A percentile compares a stretch with the other conserved stretches of the same genome.
Conservation (phyloP, 768 basidiomycete genomes). For the Boletus rubropictus region DNA sequence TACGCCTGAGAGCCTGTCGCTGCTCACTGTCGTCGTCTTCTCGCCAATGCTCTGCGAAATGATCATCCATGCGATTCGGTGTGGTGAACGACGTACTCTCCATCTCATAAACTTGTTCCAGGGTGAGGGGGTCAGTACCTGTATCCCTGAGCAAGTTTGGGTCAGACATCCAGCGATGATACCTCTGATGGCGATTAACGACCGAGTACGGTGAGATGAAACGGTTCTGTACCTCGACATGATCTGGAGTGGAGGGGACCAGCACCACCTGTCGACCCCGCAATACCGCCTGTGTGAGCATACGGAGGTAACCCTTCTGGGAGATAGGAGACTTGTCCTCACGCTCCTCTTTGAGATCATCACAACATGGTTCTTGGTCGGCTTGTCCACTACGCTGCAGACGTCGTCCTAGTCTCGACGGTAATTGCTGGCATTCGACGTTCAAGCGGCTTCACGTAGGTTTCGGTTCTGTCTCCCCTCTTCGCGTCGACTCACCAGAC, state of each 20-base stretch:
- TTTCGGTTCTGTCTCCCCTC: slow-evolving; percentile 21
- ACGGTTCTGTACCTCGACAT: slow-evolving; percentile 31
- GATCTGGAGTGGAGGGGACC: slow-evolving; percentile 69
- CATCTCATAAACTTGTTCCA: slow-evolving; percentile 86
- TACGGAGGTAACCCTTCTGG: not conserved
- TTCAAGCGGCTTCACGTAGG: slow-evolving; percentile 86
- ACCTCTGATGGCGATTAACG: slow-evolving; percentile 45
- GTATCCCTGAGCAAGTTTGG: slow-evolving; percentile 68
- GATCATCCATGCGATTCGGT: not conserved
- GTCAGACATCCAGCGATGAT: slow-evolving; percentile 85
- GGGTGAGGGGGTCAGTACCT: slow-evolving; percentile 75
- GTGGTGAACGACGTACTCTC: slow-evolving; percentile 51
- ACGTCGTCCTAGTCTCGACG: slow-evolving; percentile 82
- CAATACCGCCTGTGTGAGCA: slow-evolving; percentile 39
- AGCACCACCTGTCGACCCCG: slow-evolving; percentile 64
- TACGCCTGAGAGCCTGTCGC: not conserved
- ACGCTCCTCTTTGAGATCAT: too few species aligned
- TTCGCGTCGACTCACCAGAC: slow-evolving; percentile 1
- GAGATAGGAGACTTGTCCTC: slow-evolving; percentile 19
- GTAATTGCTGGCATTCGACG: slow-evolving; percentile 87
- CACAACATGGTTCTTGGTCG: slow-evolving; percentile 56
- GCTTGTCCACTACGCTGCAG: slow-evolving; percentile 76
- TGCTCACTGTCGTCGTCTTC: slow-evolving; percentile 69
- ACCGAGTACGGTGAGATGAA: not conserved
- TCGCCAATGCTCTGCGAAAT: slow-evolving; percentile 70